Evolutionary conservation across 306 rosid species (phyloP).

Genomic region (Quercus parvula): DNA sequence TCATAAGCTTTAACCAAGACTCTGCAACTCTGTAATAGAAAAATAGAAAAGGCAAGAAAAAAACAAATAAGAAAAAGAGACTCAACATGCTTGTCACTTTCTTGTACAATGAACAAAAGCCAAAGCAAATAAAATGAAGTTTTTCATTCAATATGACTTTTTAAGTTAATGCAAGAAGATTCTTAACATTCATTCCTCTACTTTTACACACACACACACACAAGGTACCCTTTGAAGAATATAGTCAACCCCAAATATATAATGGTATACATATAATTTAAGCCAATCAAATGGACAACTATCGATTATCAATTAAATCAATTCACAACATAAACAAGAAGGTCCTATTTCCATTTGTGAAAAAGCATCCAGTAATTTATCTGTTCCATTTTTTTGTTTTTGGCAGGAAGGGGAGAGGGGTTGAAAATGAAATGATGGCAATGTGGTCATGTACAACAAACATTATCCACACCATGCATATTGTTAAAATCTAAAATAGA

Average conservation of each 20-base stretch:
- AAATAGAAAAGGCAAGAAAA: slow-evolving; percentile 13
- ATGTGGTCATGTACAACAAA: not conserved
- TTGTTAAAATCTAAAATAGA: not conserved
- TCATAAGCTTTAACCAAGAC: slow-evolving; percentile 75
- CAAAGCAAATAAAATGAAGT: not conserved
- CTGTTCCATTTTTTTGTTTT: not conserved
- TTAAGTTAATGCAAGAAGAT: not conserved
- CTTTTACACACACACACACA: too few relatives aligned
- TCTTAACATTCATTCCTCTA: not conserved
- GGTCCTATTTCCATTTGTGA: not conserved
- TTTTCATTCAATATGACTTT: not conserved
- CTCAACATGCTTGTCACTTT: not conserved
- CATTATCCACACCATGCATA: not conserved
- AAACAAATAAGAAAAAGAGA: not conserved
- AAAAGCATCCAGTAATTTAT: not conserved
- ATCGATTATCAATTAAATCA: not conserved
- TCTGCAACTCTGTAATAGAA: slow-evolving; percentile 68
- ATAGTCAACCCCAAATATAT: not conserved
- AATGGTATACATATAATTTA: not conserved
- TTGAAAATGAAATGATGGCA: too few relatives aligned
- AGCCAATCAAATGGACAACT: not conserved
- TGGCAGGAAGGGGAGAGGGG: too few relatives aligned
- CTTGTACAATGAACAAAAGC: not conserved
- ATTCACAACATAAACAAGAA: not conserved
- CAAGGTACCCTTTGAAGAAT: too few relatives aligned